Base-by-base conservation (phyloP, 2,329 filamentous ascomycete species). In the Fusarium sp. region DNA sequence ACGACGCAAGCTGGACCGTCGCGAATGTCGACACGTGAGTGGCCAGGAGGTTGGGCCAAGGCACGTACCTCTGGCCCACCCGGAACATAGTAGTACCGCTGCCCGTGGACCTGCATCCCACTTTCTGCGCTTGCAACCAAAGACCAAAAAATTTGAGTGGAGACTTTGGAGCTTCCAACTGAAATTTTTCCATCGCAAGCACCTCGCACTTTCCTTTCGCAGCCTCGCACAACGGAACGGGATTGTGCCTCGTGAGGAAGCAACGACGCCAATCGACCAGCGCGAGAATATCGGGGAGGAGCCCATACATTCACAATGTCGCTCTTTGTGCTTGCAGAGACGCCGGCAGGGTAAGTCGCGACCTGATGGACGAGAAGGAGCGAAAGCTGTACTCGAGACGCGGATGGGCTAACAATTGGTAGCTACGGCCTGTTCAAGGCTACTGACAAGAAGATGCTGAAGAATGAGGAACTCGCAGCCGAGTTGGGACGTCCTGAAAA, bases 371-470 rank as follows among this genome's bases (percentile, higher is more conserved):
- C 51, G 14, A 27, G 56, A 59, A 55, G 60, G 62, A 65, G 56
- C 63, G 64, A 29, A 27, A 68, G 54, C 51, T 62, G 44, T 49
- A 58, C 44, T 20, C 38, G 23, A 54, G 46, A 11, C 38, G 53
- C 46, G 36, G 38, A 67, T 62, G 50, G 49, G 68, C 80, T 81
- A 78, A 79, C 77, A 71, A 70, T 65, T 62, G 71, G 73, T 75
- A 97, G 96, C 81, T 98, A 98, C 85, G 96, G 94, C 82, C 89
- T 99, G 81, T 93, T 99, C 85, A 98, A 99, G 87, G 92, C 95
- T 76, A 93, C 94, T 81, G 95, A 98, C 87, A 98, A 97, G 89
- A 98, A 98, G 86, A 88, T 98, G 65, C 86, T 99, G 72, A 96
- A 97, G 82, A 90, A 91, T 77, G 91, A 95, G 82, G 90, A 94